A percentile compares a stretch with the other conserved stretches of the same genome.
Conservation (phyloP, 2,329 filamentous ascomycete genomes). For the Curvularia sp. region DNA sequence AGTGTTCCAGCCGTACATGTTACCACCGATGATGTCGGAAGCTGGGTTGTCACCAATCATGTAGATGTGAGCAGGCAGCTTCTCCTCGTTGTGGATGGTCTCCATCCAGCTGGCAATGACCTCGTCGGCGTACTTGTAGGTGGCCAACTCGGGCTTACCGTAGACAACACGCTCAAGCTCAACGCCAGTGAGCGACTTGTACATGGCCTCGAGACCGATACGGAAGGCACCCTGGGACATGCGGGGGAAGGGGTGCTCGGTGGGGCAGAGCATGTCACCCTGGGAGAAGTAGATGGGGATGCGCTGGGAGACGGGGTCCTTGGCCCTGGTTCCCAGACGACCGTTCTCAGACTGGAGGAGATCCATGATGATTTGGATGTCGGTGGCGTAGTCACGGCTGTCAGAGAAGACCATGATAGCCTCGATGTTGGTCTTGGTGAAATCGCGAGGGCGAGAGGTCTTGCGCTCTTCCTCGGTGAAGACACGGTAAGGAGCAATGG, state of each 20-base stretch:
- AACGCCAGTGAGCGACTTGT: constrained; percentile 71
- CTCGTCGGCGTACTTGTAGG: constrained; percentile 81
- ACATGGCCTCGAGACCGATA: constrained; percentile 76
- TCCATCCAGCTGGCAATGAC: constrained; percentile 78
- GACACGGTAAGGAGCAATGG: constrained; percentile 71
- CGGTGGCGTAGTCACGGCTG: constrained; percentile 75
- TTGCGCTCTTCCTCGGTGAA: constrained; percentile 73
- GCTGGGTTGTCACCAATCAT: constrained; percentile 80
- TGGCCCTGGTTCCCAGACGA: constrained; percentile 67
- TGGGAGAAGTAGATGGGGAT: constrained; percentile 79
- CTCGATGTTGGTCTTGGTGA: constrained; percentile 73
- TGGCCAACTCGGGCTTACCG: constrained; percentile 75
- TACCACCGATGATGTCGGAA: constrained; percentile 76
- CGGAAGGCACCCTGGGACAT: constrained; percentile 80
- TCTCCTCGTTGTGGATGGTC: constrained; percentile 74
- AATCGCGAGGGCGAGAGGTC: constrained; percentile 73
- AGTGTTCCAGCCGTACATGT: constrained; percentile 84
- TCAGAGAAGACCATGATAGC: constrained; percentile 79
- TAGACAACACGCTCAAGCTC: constrained; percentile 79
- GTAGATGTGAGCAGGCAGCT: constrained; percentile 72
- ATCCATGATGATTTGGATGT: constrained; percentile 79
- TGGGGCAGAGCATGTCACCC: constrained; percentile 68
- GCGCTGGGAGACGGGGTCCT: constrained; percentile 69
- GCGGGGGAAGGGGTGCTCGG: constrained; percentile 66
- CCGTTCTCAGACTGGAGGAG: constrained; percentile 73